Base-by-base conservation (phyloP, 2,329 filamentous ascomycete species). In the Paramyrothecium roridum region DNA sequence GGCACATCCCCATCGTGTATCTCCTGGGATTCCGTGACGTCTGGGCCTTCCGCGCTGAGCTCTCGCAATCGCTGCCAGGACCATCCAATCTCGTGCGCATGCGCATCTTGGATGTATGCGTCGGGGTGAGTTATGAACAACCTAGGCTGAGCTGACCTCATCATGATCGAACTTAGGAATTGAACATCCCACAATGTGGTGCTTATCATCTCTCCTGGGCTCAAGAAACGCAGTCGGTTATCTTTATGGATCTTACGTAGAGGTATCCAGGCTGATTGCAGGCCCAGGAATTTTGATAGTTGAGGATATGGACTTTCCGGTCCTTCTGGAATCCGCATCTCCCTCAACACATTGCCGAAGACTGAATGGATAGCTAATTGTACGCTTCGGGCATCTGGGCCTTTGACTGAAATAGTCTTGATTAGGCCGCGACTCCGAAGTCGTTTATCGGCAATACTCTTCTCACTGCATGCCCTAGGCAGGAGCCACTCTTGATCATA, bases 121-220 rank as follows among this genome's bases (percentile, higher is more conserved):
- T 89, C 85, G 3, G 86, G 83, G 56, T 90, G 87, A 1, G 90
- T 93, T 56, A 93, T 79, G 70, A 89, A 93, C 13, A 93, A 79
- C 10, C 89, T 81, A 58, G 86, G 85, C 59, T 82, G 79, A 11
- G 82, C 79, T 30, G 85, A 80, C 63, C 87, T 85, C 89, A 93
- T 93, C 64, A 90, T 82, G 40, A 92, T 83, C 50, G 87, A 86
- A 51, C 80, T 79, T 26, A 93, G 77, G 59, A 93, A 93, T 11
- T 83, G 77, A 2, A 86, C 83, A 52, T 86, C 84, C 90, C 90
- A 93, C 3, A 86, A 71, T 1, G 85, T 81, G 0, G 88, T 84
- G 1, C 87, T 91, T 40, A 89, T 73, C 84, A 93, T 89, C 67
- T 93, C 90, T 1, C 84, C 77, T 1, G 84, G 85, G 7, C 81